phyloP scores from a whole-genome alignment of 2,329 filamentous ascomycete genomes.

The Daldinia sp. region DNA sequence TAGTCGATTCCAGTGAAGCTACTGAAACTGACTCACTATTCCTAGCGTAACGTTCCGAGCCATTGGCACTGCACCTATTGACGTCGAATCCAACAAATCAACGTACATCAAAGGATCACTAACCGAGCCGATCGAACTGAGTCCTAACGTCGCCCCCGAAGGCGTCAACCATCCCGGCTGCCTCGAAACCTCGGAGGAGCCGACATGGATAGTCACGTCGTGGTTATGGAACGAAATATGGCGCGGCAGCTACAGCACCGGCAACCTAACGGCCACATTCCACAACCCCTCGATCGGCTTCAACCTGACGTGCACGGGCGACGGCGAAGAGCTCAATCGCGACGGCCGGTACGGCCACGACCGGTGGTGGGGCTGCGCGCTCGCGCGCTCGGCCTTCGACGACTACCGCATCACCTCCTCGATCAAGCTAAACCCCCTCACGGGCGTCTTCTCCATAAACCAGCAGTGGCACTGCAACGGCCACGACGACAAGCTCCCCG shows the following conservation, averaged over 20 bases:
- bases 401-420: slow-evolving; percentile 22
- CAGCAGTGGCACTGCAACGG: slow-evolving; percentile 42
- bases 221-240: slow-evolving; percentile 38
- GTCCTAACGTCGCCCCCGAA: slow-evolving; percentile 39
- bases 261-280: slow-evolving; percentile 29
- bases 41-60: slow-evolving; percentile 36
- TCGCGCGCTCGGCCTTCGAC: slow-evolving; percentile 18
- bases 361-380: slow-evolving; percentile 32
- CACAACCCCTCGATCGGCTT: slow-evolving; percentile 36
- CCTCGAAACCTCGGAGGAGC: slow-evolving; percentile 32
- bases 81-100: slow-evolving; percentile 19
- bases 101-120: slow-evolving; percentile 34
- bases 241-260: slow-evolving; percentile 20
- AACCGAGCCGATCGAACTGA: slow-evolving; percentile 36
- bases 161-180: slow-evolving; percentile 39
- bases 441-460: slow-evolving; percentile 31
- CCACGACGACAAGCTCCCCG: slow-evolving; percentile 23
- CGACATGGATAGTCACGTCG: slow-evolving; percentile 37
- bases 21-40: not conserved
- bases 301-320: slow-evolving; percentile 29
- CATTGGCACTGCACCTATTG: slow-evolving; percentile 22
- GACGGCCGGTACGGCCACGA: slow-evolving; percentile 32
- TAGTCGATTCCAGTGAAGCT: too few species aligned
- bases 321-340: slow-evolving; percentile 37
- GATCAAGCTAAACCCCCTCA: slow-evolving; percentile 35